Evolutionary conservation across 345 rosid genomes (phyloP), one percentile per base, ranked within the genome.

Genomic region (Populus davidiana): DNA sequence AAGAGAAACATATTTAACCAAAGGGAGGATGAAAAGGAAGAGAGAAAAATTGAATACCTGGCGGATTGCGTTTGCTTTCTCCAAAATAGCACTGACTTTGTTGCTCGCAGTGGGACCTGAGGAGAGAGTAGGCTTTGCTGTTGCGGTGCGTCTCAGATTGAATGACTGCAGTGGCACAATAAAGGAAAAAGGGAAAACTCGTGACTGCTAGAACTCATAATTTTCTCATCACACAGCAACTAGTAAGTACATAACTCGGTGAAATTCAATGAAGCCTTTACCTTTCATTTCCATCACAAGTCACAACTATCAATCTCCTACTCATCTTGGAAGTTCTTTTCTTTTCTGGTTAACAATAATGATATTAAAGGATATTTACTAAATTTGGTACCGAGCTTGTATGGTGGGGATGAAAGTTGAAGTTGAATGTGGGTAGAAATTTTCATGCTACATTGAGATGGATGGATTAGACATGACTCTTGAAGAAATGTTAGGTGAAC

Each of bases 21-120:
- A 11, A 20, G 70, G 25, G 8, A 27, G 44, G 62, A 64, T n/a
- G 47, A 13, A 7, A 27, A 74, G 12, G 38, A 33, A 52, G 31
- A 36, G 17, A 70, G 68, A 44, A 71, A 10, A 49, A 64, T 1
- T 47, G 29, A 36, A 69, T 78, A 93, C 99, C 96, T 93, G 98
- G 72, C 98, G 94, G 76, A 96, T 93, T n/a, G 98, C 94, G 83
- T 83, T 89, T 72, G 99, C 99, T 86, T 96, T 96, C 90, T 92
- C 87, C 85, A 96, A 75, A 75, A 96, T 93, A 43, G 92, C 97
- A 9, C 89, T 86, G 80, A 93, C 92, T 79, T 90, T 89, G 78
- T 81, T 83, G 78, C 85, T 93, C 56, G 90, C 75, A 18, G 81
- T 35, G 31, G 86, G 80, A n/a, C 84, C 89, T 54, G 91, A 65